Percentiles rank a stretch among this genome's conserved stretches.
Evolutionary conservation across 495 filamentous ascomycete species (phyloP).

Genomic region (Penicillium crystallinum): DNA sequence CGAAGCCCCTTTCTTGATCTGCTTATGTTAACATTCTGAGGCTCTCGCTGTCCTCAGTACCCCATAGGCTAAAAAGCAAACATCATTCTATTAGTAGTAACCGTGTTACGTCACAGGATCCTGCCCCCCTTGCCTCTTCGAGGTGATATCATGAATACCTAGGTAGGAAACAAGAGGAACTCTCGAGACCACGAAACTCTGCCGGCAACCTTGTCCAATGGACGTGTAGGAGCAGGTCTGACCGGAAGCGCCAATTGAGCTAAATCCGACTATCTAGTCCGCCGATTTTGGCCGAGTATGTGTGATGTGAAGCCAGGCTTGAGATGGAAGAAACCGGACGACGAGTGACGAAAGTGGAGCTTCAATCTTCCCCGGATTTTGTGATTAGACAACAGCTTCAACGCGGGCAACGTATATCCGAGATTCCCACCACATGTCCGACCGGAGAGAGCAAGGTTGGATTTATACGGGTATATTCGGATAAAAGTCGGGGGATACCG

Average conservation of each 20-base stretch:
- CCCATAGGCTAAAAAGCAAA: no score
- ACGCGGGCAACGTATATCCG: background rate
- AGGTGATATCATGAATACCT: background rate
- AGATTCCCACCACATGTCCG: background rate
- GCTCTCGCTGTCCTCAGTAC: no score
- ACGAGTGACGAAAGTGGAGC: slow-evolving; percentile 1
- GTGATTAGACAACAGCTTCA: background rate
- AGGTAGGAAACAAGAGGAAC: background rate
- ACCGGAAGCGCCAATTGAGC: background rate
- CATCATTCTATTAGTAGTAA: no score
- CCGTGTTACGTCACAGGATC: no score
- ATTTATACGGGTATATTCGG: slow-evolving; percentile 2
- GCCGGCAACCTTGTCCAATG: background rate
- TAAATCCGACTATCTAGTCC: background rate
- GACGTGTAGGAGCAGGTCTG: background rate
- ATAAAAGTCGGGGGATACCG: background rate
- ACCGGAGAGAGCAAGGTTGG: background rate
- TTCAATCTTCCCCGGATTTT: slow-evolving; percentile 4
- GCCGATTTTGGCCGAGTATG: background rate
- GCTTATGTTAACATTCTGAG: no score
- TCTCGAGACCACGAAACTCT: background rate
- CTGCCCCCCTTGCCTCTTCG: no score
- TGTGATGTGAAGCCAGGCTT: background rate
- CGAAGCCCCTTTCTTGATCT: no score
- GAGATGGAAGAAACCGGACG: slow-evolving; percentile 2